Conservation (phyloP, 306 rosid species). For the Glycine latifolia region DNA sequence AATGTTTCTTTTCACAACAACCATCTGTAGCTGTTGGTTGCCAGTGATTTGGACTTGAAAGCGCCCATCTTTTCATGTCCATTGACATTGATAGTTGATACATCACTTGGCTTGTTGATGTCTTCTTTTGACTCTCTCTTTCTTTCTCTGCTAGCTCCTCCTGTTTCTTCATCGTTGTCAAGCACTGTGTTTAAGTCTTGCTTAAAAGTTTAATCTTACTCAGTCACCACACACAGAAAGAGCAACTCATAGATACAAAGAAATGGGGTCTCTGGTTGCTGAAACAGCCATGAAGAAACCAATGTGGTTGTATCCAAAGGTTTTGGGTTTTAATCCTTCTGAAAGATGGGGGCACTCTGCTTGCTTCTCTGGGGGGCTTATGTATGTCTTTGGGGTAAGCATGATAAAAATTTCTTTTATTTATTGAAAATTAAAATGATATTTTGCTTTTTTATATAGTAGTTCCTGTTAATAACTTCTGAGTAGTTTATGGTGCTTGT, state of each 20-base stretch:
- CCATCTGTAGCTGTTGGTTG: slow-evolving; percentile 87
- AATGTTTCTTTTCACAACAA: slow-evolving; percentile 66
- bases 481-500: slow-evolving; percentile 10
- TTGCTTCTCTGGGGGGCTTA: slow-evolving; percentile 69
- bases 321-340: slow-evolving; percentile 79
- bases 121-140: slow-evolving; percentile 74
- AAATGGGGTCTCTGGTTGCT: slow-evolving; percentile 71
- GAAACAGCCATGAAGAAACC: slow-evolving; percentile 75
- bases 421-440: background rate
- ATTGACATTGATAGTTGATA: slow-evolving; percentile 97
- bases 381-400: slow-evolving; percentile 94
- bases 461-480: slow-evolving; percentile 1
- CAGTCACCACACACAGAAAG: background rate
- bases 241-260: background rate
- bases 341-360: slow-evolving; percentile 99
- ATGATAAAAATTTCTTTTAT: background rate
- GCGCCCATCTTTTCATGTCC: slow-evolving; percentile 99
- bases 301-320: slow-evolving; percentile 98
- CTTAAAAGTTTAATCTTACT: background rate
- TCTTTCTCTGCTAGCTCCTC: slow-evolving; percentile 2
- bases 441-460: background rate
- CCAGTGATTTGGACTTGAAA: slow-evolving; percentile 97
- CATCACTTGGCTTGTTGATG: slow-evolving; percentile 79
- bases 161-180: slow-evolving; percentile 60
- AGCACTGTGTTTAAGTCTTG: slow-evolving; percentile 52